Evolutionary conservation across 257 asterid genomes (phyloP).

Genomic region (Solanum pimpinellifolium): DNA sequence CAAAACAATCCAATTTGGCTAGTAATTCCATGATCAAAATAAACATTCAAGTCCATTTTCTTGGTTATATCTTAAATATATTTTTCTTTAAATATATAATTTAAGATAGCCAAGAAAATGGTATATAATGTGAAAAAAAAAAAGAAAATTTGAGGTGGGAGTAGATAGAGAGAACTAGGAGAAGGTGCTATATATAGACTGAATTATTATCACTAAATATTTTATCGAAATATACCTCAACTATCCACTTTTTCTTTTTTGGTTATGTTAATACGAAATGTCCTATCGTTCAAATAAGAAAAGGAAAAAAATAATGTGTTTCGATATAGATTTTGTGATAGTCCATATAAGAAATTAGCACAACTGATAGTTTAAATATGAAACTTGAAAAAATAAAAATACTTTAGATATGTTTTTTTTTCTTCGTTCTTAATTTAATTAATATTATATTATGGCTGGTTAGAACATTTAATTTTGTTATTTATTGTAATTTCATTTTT

Average conservation of each 20-base stretch:
- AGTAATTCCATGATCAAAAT: not conserved
- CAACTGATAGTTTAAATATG: not conserved
- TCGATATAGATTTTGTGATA: not conserved
- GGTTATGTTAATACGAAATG: no score
- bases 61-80: not conserved
- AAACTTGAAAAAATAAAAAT: not conserved
- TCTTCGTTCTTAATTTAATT: not conserved
- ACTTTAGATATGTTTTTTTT: not conserved
- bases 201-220: no score
- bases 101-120: not conserved
- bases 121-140: not conserved
- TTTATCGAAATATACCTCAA: not conserved
- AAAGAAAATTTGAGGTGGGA: not conserved
- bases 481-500: not conserved
- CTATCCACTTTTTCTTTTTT: not conserved
- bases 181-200: not conserved
- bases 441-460: not conserved
- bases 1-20: conserved; percentile 7
- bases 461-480: not conserved
- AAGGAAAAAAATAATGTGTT: not conserved
- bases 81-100: not conserved
- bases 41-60: not conserved
- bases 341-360: not conserved
- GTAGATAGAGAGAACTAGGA: not conserved
- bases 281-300: not conserved